phyloP scores from a whole-genome alignment of 2,329 filamentous ascomycete genomes.

The Purpureocillium lavendulum region DNA sequence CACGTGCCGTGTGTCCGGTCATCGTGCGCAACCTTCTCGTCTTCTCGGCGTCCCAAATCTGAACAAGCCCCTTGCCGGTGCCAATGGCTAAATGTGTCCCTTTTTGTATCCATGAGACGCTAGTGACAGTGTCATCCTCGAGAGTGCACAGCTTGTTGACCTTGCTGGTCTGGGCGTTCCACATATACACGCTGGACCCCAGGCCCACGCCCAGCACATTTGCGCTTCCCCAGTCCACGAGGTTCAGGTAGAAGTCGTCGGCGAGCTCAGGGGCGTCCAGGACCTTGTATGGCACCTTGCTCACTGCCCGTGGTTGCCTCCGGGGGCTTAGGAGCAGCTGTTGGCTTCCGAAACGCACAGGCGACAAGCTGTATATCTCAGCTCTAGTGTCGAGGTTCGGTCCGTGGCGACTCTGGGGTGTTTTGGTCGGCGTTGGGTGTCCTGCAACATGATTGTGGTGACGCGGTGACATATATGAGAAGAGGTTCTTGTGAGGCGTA shows the following conservation, averaged over 20 bases:
- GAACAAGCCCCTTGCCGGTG: conserved; percentile 86
- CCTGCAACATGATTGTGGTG: conserved; percentile 62
- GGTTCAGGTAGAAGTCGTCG: conserved; percentile 95
- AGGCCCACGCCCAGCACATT: conserved; percentile 91
- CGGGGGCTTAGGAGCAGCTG: conserved; percentile 86
- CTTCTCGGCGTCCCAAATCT: conserved; percentile 95
- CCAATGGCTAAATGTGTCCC: conserved; percentile 94
- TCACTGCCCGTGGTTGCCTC: conserved; percentile 81
- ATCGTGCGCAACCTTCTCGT: conserved; percentile 82
- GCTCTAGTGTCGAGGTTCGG: conserved; percentile 83
- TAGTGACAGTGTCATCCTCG: conserved; percentile 88
- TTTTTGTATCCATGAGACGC: conserved; percentile 96
- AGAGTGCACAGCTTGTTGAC: conserved; percentile 93
- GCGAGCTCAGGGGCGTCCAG: conserved; percentile 92
- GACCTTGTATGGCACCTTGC: conserved; percentile 96
- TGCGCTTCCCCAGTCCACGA: conserved; percentile 95
- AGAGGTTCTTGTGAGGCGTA: conserved; percentile 95
- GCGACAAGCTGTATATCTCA: conserved; percentile 92
- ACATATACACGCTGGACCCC: conserved; percentile 93
- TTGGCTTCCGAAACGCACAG: conserved; percentile 86
- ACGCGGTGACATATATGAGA: conserved; percentile 76
- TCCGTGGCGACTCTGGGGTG: conserved; percentile 78
- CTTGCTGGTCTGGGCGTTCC: conserved; percentile 85
- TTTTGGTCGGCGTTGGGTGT: conserved; percentile 83
- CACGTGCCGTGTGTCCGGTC: conserved; percentile 90